Base-by-base conservation (phyloP, 257 asterid genomes). In the Capsicum baccatum region DNA sequence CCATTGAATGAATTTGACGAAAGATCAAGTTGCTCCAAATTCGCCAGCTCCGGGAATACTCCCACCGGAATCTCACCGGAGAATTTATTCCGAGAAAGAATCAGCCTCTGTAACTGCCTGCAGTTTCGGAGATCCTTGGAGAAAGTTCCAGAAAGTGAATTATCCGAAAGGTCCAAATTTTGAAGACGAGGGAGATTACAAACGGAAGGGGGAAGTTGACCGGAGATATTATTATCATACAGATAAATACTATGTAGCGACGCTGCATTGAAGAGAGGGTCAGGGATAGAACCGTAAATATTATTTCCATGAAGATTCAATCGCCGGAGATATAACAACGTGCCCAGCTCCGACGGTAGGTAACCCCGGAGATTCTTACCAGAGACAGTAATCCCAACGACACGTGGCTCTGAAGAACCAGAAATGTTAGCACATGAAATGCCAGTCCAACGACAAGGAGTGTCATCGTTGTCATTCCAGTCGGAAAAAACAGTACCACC, bases 271-370 rank as follows among this genome's bases (percentile, higher is more conserved):
- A 96, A 94, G 21, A 96, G 70, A 80, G 93, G 96, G 14, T 91
- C 98, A 33, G 99, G 99, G 62, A 96, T 89, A 1, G 96, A 89
- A 69, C 99, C 99, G 80, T 93, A 89, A 69, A 96, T 88, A 14
- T 85, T 86, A 60, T 96, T 96, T 6, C 94, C 98, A 58, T 96
- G 98, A 44, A 96, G 89, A 66, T 96, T 96, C 5, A 96, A 92
- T 3, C 97, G 97, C 81, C 99, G 96, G 90, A 96, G 98, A 80
- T 92, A 93, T 21, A 87, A 69, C 71, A 96, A 83, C 59, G 84
- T 87, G 42, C 99, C 99, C 0, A 94, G 90, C 96, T 96, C 99
- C 64, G 98, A 96, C 70, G 99, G 98, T 26, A 96, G 92, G 68
- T 96, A 94, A 37, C 98, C 97, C 64, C 88, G 88, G 87, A 96